These are phyloP conservation scores for Elaeagnus macrophylla DNA, from an alignment of 306 rosid genomes.

Conservation along the genomic window DNA sequence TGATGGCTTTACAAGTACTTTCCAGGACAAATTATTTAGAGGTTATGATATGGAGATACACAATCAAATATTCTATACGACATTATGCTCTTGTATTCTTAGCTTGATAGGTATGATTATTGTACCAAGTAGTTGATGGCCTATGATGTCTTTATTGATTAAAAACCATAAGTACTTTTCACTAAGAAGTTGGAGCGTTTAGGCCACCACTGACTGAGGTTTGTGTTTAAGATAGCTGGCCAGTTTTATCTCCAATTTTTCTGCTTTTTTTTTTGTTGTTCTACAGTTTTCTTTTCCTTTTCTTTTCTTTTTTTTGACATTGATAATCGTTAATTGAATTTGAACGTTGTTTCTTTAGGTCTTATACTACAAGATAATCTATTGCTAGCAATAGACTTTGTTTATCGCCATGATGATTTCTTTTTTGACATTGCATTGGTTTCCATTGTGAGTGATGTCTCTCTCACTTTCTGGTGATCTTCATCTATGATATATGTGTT, in stretches of 20 bases:
- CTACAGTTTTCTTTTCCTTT: constrained; percentile 9
- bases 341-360: constrained; percentile 41
- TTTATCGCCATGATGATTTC: constrained; percentile 66
- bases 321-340: constrained; percentile 17
- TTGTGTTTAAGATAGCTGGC: no score
- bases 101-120: constrained; percentile 67
- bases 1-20: constrained; percentile 95
- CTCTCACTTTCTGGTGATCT: background rate
- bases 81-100: constrained; percentile 79
- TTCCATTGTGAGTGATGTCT: constrained; percentile 61
- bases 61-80: constrained; percentile 92
- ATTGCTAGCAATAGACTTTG: constrained; percentile 62
- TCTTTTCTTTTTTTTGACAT: constrained; percentile 15
- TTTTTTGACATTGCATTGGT: constrained; percentile 72
- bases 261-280: background rate
- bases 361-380: constrained; percentile 74
- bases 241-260: no score
- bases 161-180: no score
- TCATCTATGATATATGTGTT: no score
- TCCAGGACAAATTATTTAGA: constrained; percentile 79
- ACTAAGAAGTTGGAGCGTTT: no score
- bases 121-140: no score
- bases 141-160: no score
- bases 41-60: constrained; percentile 99
- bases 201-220: no score